These are phyloP conservation scores for Saccharomycopsis sp. DNA, from an alignment of 805 yeast species.

Conservation along the genomic window DNA sequence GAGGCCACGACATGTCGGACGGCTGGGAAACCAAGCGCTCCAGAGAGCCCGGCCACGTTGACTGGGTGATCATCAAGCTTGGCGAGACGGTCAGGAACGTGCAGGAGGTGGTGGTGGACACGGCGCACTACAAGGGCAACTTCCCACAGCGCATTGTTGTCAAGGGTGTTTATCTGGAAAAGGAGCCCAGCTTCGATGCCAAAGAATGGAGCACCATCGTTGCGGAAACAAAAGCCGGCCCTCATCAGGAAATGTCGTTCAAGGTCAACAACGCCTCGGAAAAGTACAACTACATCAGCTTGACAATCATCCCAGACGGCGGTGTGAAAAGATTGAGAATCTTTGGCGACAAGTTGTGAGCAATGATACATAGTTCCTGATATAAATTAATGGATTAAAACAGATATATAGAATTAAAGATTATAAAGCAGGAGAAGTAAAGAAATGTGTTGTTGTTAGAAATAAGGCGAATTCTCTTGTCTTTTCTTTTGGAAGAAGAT, in stretches of 20 bases:
- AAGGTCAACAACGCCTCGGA: slow-evolving; percentile 18
- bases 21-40: slow-evolving; percentile 98
- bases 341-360: slow-evolving; percentile 48
- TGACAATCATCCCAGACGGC: slow-evolving; percentile 91
- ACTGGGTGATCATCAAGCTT: slow-evolving; percentile 81
- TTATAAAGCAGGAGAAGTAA: too few species aligned
- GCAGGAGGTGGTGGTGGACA: slow-evolving; percentile 62
- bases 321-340: slow-evolving; percentile 90
- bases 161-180: slow-evolving; percentile 42
- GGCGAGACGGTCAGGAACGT: slow-evolving; percentile 60
- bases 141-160: slow-evolving; percentile 75
- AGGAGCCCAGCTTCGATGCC: slow-evolving; percentile 32
- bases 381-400: too few species aligned
- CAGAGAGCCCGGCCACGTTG: slow-evolving; percentile 72
- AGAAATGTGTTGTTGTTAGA: too few species aligned
- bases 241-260: slow-evolving; percentile 71
- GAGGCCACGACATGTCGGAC: slow-evolving; percentile 94
- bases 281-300: slow-evolving; percentile 59
- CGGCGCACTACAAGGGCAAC: slow-evolving; percentile 92
- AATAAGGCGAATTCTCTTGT: too few species aligned
- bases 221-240: slow-evolving; percentile 61
- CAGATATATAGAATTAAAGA: too few species aligned
- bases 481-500: too few species aligned
- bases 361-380: too few species aligned
- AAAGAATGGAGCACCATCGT: slow-evolving; percentile 58